Percentiles rank a stretch among this genome's conserved stretches.
Conservation (phyloP, 257 asterid species). For the Solanum gracilifrons region DNA sequence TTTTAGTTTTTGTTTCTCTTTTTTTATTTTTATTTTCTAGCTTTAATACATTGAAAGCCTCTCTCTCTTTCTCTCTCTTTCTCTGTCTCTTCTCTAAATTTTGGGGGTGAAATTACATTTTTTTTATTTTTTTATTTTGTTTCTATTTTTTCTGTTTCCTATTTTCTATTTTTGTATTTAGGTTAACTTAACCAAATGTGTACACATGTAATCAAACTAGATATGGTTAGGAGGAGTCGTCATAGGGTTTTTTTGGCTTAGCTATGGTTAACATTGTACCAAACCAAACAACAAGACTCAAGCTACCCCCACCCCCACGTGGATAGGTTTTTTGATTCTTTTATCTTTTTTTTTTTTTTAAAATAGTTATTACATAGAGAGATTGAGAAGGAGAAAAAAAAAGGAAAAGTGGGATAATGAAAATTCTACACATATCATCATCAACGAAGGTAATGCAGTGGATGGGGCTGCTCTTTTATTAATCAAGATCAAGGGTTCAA, state of each 20-base stretch:
- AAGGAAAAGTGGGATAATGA: neutral
- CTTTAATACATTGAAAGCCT: constrained; percentile 7
- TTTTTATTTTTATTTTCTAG: constrained; percentile 5
- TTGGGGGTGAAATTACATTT: neutral
- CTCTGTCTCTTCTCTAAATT: neutral
- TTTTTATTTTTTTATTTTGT: neutral
- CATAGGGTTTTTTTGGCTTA: neutral
- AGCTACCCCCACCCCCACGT: neutral
- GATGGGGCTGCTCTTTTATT: fast-evolving
- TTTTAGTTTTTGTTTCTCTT: neutral
- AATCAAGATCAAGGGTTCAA: too few relatives aligned
- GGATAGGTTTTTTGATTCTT: neutral
- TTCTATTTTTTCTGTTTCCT: neutral
- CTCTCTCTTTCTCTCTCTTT: neutral
- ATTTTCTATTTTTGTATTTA: neutral
- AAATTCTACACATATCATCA: neutral
- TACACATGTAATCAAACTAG: neutral
- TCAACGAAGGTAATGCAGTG: too few relatives aligned
- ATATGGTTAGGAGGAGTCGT: neutral
- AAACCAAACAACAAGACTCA: neutral
- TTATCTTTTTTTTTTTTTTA: neutral
- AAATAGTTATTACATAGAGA: neutral
- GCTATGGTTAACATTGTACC: constrained; percentile 3
- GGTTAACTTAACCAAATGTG: neutral
- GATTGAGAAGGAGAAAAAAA: neutral